Conservation (phyloP, 805 yeast species). For the Candida loeiensis region DNA sequence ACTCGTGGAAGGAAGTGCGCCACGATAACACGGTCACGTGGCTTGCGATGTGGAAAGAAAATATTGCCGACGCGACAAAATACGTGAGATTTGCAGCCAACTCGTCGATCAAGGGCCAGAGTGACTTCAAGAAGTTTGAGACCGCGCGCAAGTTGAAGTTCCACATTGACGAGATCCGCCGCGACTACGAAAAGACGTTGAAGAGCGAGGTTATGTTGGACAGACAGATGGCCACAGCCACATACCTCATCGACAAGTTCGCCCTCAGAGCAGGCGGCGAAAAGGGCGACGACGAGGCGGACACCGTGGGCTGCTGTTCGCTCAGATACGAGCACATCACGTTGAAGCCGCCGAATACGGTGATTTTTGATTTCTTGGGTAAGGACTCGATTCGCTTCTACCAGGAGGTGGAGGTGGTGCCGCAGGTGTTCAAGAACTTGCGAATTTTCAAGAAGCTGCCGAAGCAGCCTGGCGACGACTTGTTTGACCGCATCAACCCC, state of each 20-base stretch:
- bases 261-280: conserved; percentile 98
- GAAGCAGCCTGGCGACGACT: conserved; percentile 85
- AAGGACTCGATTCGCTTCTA: conserved; percentile 89
- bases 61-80: conserved; percentile 76
- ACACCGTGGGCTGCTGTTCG: conserved; percentile 97
- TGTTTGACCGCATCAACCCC: conserved; percentile 89
- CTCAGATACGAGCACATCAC: conserved; percentile 86
- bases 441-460: conserved; percentile 85
- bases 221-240: conserved; percentile 91
- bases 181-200: conserved; percentile 66
- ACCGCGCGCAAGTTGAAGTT: conserved; percentile 82
- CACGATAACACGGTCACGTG: conserved; percentile 91
- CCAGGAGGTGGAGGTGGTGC: conserved; percentile 89
- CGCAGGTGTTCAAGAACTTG: conserved; percentile 87
- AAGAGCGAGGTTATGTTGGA: conserved; percentile 76
- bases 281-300: conserved; percentile 95
- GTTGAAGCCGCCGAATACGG: conserved; percentile 78
- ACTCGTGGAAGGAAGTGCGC: conserved; percentile 81
- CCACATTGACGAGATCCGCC: conserved; percentile 68
- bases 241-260: conserved; percentile 85
- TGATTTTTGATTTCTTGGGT: conserved; percentile 90
- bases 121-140: conserved; percentile 89
- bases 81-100: conserved; percentile 90
- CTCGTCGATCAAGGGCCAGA: conserved; percentile 85
- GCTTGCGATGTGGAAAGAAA: conserved; percentile 97